Conservation (phyloP, 2,329 filamentous ascomycete genomes). For the Didymella arachidicola region DNA sequence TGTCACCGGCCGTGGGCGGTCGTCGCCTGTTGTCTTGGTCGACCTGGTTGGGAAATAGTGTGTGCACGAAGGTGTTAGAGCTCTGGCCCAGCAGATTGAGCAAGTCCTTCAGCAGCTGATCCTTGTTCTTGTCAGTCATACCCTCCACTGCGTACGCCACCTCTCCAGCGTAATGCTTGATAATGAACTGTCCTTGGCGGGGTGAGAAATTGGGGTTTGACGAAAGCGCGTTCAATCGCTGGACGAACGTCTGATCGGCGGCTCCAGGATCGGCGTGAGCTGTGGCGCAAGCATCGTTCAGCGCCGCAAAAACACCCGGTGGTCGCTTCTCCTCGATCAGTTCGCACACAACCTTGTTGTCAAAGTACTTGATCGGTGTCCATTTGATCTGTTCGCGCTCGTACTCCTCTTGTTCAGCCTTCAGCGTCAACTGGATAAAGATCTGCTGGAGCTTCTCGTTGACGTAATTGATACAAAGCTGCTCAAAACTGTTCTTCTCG, state of each 20-base stretch:
- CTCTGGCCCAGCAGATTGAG: slow-evolving; percentile 86
- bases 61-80: slow-evolving; percentile 84
- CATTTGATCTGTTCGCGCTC: slow-evolving; percentile 95
- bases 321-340: slow-evolving; percentile 92
- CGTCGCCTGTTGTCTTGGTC: slow-evolving; percentile 95
- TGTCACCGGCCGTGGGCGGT: slow-evolving; percentile 93
- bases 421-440: slow-evolving; percentile 96
- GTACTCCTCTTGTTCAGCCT: slow-evolving; percentile 98
- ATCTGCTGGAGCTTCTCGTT: slow-evolving; percentile 99
- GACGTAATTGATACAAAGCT: slow-evolving; percentile 99
- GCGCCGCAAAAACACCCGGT: slow-evolving; percentile 88
- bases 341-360: slow-evolving; percentile 99
- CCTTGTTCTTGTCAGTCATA: slow-evolving; percentile 99
- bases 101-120: slow-evolving; percentile 92
- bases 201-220: slow-evolving; percentile 88
- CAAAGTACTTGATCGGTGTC: slow-evolving; percentile 99
- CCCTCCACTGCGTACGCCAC: slow-evolving; percentile 93
- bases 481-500: slow-evolving; percentile 97
- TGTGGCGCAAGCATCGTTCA: slow-evolving; percentile 99
- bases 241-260: slow-evolving; percentile 95
- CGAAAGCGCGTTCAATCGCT: slow-evolving; percentile 86
- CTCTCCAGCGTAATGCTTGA: slow-evolving; percentile 98
- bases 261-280: slow-evolving; percentile 94
- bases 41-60: slow-evolving; percentile 88
- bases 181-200: slow-evolving; percentile 93